A percentile compares a stretch with the other conserved stretches of the same genome.
Evolutionary conservation across 2,329 filamentous ascomycete genomes (phyloP).

Genomic region (Elsinoe necatrix): DNA sequence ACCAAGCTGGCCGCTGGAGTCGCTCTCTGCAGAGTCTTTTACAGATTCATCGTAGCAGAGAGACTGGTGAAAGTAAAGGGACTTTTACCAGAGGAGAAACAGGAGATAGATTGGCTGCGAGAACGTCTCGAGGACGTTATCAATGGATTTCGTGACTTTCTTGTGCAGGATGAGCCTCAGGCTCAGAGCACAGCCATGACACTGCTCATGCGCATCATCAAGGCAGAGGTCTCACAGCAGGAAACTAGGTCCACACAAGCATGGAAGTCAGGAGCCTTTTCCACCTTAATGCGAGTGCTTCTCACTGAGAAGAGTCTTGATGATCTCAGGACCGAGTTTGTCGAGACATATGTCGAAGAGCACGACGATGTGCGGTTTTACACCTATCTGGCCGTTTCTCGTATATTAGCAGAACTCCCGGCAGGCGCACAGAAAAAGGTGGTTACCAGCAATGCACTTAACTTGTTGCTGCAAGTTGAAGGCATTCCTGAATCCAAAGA

Average conservation of each 20-base stretch:
- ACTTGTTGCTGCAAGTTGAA: slow-evolving; percentile 57
- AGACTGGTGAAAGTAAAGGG: slow-evolving; percentile 57
- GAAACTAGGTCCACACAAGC: slow-evolving; percentile 44
- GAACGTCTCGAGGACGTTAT: slow-evolving; percentile 62
- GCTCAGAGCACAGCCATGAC: slow-evolving; percentile 62
- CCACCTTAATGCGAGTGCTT: slow-evolving; percentile 54
- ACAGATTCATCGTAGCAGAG: slow-evolving; percentile 68
- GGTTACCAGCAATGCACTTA: background rate
- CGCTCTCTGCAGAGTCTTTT: slow-evolving; percentile 77
- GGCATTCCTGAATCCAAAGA: slow-evolving; percentile 59
- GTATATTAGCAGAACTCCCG: background rate
- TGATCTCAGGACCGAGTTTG: slow-evolving; percentile 60
- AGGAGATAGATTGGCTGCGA: slow-evolving; percentile 71
- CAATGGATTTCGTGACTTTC: slow-evolving; percentile 49
- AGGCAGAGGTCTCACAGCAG: slow-evolving; percentile 61
- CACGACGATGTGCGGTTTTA: slow-evolving; percentile 81
- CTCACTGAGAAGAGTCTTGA: slow-evolving; percentile 50
- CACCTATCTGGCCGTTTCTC: slow-evolving; percentile 62
- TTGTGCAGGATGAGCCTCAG: slow-evolving; percentile 53
- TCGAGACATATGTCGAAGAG: slow-evolving; percentile 67
- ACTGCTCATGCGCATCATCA: slow-evolving; percentile 73
- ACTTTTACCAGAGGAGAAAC: slow-evolving; percentile 61
- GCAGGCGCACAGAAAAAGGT: background rate
- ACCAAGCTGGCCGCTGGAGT: slow-evolving; percentile 59
- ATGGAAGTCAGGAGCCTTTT: slow-evolving; percentile 58